Evolutionary conservation across 2,329 filamentous ascomycete species (phyloP).

Genomic region (Pseudogymnoascus sp.): DNA sequence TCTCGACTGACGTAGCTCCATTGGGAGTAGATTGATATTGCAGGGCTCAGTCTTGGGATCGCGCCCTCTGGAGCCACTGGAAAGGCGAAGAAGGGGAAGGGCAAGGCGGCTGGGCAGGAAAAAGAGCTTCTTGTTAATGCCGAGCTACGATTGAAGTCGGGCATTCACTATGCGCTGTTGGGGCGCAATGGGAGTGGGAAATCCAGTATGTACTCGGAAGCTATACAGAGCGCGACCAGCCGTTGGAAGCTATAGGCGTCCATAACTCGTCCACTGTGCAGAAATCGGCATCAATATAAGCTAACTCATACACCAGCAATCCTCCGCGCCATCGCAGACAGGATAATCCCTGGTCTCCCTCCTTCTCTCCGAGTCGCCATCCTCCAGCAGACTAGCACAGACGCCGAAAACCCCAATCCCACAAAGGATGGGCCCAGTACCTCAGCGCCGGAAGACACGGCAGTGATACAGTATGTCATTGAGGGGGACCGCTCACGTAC

Average conservation of each 20-base stretch:
- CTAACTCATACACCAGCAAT: constrained; percentile 41
- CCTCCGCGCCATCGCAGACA: constrained; percentile 66
- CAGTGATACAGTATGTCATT: not conserved
- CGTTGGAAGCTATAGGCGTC: not conserved
- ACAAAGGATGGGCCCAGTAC: constrained; percentile 17
- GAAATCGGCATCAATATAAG: not conserved
- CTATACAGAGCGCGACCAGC: not conserved
- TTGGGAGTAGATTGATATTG: constrained; percentile 65
- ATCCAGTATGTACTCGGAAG: constrained; percentile 48
- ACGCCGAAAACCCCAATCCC: constrained; percentile 30
- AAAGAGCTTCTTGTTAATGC: constrained; percentile 65
- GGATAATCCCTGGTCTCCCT: constrained; percentile 68
- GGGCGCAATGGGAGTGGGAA: constrained; percentile 79
- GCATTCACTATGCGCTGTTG: constrained; percentile 67
- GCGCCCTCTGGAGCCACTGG: constrained; percentile 25
- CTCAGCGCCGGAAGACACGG: not conserved
- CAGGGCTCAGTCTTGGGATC: constrained; percentile 40
- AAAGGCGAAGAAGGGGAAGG: constrained; percentile 35
- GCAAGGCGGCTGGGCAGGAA: constrained; percentile 40
- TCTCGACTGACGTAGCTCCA: constrained; percentile 43
- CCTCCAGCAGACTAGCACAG: constrained; percentile 53
- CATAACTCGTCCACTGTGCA: not conserved
- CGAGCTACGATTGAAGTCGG: constrained; percentile 62
- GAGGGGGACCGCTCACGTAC: constrained; percentile 11
- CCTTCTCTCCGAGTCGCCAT: constrained; percentile 57